Percentiles rank a stretch among this genome's conserved stretches.
These are phyloP conservation scores for Paramecium octaurelia DNA, from an alignment of 73 alveolate genomes.

Conservation along the genomic window DNA sequence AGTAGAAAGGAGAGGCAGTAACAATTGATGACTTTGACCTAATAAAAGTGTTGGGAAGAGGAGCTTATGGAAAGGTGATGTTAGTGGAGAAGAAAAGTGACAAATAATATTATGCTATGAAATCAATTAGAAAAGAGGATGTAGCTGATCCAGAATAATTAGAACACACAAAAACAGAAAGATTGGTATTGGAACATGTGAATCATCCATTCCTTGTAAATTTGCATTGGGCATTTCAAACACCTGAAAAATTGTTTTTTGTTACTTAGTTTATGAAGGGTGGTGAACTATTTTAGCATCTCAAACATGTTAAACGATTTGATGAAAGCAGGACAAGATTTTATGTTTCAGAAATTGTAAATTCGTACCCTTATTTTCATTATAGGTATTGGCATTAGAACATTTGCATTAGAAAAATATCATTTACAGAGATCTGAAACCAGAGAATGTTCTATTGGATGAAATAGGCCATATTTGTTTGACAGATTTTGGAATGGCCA, in stretches of 20 bases:
- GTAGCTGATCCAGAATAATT: conserved; percentile 88
- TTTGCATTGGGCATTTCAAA: conserved; percentile 80
- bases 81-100: conserved; percentile 70
- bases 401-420: conserved; percentile 75
- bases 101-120: conserved; percentile 75
- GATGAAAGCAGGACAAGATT: conserved; percentile 74
- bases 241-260: conserved; percentile 83
- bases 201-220: conserved; percentile 88
- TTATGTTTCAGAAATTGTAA: conserved; percentile 76
- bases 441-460: conserved; percentile 84
- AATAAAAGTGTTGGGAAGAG: conserved; percentile 80
- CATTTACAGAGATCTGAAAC: conserved; percentile 82
- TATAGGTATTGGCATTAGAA: conserved; percentile 67
- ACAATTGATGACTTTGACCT: conserved; percentile 75
- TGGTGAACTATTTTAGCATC: conserved; percentile 82
- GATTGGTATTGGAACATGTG: conserved; percentile 83
- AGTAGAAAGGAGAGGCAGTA: conserved; percentile 39
- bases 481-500: conserved; percentile 88
- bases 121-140: conserved; percentile 82
- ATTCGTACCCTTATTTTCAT: not conserved
- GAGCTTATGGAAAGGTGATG: conserved; percentile 82
- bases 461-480: conserved; percentile 80
- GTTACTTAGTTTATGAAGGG: conserved; percentile 88
- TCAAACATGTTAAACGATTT: conserved; percentile 71
- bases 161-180: conserved; percentile 87